Percentiles rank a stretch among this genome's conserved stretches.
These are phyloP conservation scores for Scheffersomyces illinoinensis DNA, from an alignment of 1,139 yeast species.

Conservation along the genomic window DNA sequence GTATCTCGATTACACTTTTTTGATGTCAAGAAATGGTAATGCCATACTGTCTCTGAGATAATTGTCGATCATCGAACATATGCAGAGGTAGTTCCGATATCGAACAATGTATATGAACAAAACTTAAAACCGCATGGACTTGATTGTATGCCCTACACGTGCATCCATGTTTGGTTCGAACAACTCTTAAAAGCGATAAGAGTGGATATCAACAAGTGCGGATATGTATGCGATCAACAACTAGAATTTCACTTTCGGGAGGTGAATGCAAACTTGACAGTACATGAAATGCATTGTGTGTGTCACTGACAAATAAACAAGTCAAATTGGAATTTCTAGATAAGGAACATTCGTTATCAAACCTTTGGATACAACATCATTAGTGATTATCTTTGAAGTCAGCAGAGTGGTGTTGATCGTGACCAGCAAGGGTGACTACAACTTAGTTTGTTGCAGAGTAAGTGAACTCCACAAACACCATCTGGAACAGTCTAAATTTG, in stretches of 20 bases:
- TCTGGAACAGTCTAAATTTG: background rate
- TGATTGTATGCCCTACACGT: background rate
- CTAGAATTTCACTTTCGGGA: background rate
- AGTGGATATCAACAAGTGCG: background rate
- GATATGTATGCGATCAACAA: background rate
- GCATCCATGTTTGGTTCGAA: background rate
- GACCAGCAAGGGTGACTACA: background rate
- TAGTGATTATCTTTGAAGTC: background rate
- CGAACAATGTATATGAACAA: background rate
- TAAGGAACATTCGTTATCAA: background rate
- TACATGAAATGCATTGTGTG: background rate
- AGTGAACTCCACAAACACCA: background rate
- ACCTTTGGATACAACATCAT: too few relatives aligned
- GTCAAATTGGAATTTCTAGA: background rate
- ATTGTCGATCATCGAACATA: background rate
- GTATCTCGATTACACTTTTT: background rate
- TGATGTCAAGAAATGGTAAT: background rate
- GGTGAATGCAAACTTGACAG: background rate
- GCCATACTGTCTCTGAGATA: background rate
- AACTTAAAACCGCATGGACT: background rate
- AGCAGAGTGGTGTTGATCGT: background rate
- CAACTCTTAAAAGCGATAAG: background rate
- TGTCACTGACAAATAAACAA: background rate
- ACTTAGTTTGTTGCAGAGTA: too few relatives aligned
- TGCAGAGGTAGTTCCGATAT: background rate